These are phyloP conservation scores for Fusarium zealandicum DNA, from an alignment of 2,329 filamentous ascomycete genomes.

Conservation along the genomic window DNA sequence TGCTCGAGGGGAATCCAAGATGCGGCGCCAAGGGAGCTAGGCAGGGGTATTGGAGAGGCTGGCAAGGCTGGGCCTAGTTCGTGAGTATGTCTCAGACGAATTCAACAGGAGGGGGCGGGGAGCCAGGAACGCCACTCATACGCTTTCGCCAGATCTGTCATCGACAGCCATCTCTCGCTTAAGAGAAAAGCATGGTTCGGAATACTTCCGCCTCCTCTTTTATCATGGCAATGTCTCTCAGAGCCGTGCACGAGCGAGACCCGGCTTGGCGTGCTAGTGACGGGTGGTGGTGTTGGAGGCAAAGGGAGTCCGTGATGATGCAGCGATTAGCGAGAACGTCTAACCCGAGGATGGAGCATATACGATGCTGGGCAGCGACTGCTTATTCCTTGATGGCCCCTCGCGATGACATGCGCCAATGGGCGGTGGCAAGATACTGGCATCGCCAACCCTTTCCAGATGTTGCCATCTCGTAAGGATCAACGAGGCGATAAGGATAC, in stretches of 20 bases:
- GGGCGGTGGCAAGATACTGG: neutral
- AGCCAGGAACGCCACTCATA: constrained; percentile 9
- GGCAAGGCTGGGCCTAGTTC: constrained; percentile 1
- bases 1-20: neutral
- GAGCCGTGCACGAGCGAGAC: neutral
- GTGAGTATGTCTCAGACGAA: constrained; percentile 14
- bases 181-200: neutral
- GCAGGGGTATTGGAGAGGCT: neutral
- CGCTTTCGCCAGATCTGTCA: constrained; percentile 5
- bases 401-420: neutral
- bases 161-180: constrained; percentile 2
- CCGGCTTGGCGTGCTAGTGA: neutral
- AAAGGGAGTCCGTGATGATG: too few relatives aligned
- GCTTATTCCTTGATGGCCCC: neutral
- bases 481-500: neutral
- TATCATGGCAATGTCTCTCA: neutral
- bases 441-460: neutral
- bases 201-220: neutral
- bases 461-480: neutral
- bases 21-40: neutral
- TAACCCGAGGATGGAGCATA: neutral
- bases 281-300: too few relatives aligned
- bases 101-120: neutral
- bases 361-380: neutral
- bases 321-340: too few relatives aligned